These are phyloP conservation scores for Trichoderma sp. DNA, from an alignment of 2,329 filamentous ascomycete genomes.

Conservation along the genomic window DNA sequence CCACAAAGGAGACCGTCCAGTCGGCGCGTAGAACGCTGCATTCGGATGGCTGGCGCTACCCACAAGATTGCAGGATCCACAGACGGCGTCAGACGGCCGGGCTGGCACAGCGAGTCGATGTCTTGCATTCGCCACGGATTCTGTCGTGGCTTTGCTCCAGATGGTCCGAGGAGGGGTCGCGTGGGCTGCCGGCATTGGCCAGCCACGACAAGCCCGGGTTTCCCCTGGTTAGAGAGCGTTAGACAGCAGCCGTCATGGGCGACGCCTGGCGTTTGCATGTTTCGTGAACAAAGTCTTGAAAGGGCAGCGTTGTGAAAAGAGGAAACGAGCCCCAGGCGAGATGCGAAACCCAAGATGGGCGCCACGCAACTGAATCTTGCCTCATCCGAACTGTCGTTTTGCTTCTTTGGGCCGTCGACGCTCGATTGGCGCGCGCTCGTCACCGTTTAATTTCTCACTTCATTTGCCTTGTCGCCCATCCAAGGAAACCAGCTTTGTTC, in stretches of 20 bases:
- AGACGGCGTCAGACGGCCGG: slow-evolving; percentile 38
- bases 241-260: not conserved
- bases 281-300: not conserved
- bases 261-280: not conserved
- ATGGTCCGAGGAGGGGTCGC: slow-evolving; percentile 28
- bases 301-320: not conserved
- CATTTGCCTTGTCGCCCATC: not conserved
- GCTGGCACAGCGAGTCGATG: slow-evolving; percentile 44
- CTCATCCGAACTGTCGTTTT: not conserved
- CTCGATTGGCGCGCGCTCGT: slow-evolving; percentile 16
- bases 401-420: slow-evolving; percentile 10
- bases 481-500: not conserved
- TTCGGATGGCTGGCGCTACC: slow-evolving; percentile 39
- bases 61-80: slow-evolving; percentile 38
- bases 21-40: slow-evolving; percentile 37
- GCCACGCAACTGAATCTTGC: slow-evolving; percentile 8
- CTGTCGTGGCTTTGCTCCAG: slow-evolving; percentile 30
- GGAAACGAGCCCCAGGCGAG: not conserved
- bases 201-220: slow-evolving; percentile 3
- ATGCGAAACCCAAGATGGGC: slow-evolving; percentile 8
- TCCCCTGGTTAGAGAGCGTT: not conserved
- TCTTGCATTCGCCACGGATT: slow-evolving; percentile 32
- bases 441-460: not conserved
- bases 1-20: slow-evolving; percentile 31
- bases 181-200: slow-evolving; percentile 37